A percentile compares a stretch with the other conserved stretches of the same genome.
phyloP scores from a whole-genome alignment of 495 filamentous ascomycete genomes.

The Penicillium alfredii region DNA sequence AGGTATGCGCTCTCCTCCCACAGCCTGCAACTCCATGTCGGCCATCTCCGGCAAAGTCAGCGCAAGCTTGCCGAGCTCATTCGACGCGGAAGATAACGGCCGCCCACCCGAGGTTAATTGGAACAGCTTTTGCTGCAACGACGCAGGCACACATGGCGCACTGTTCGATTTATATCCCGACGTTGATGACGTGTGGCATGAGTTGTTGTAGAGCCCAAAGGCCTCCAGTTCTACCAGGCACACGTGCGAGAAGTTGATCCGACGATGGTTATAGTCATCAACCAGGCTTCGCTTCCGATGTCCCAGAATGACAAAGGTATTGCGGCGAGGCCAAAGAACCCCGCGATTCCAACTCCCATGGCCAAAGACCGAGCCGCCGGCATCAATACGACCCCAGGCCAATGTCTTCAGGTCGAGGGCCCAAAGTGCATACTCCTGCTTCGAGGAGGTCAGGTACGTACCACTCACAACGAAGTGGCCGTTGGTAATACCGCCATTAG shows the following conservation, averaged over 20 bases:
- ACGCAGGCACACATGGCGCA: slow-evolving; percentile 55
- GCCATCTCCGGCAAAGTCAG: slow-evolving; percentile 74
- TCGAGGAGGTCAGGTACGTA: slow-evolving; percentile 93
- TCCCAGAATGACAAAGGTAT: slow-evolving; percentile 90
- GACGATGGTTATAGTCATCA: slow-evolving; percentile 95
- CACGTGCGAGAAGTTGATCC: slow-evolving; percentile 94
- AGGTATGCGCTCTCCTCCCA: slow-evolving; percentile 84
- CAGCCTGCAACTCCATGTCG: slow-evolving; percentile 95
- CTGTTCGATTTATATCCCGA: slow-evolving; percentile 78
- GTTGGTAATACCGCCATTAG: slow-evolving; percentile 89
- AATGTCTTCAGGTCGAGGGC: slow-evolving; percentile 81
- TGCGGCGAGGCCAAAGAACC: slow-evolving; percentile 84
- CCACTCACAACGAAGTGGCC: slow-evolving; percentile 95
- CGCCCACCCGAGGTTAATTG: slow-evolving; percentile 66
- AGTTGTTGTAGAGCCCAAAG: slow-evolving; percentile 95
- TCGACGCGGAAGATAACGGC: slow-evolving; percentile 60
- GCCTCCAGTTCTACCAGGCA: slow-evolving; percentile 96
- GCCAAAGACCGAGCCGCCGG: slow-evolving; percentile 86
- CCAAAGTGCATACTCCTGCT: slow-evolving; percentile 98
- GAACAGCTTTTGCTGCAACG: slow-evolving; percentile 50
- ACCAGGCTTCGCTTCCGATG: slow-evolving; percentile 90
- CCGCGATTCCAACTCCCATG: slow-evolving; percentile 97
- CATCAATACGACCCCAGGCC: slow-evolving; percentile 93
- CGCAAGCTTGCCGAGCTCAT: slow-evolving; percentile 78
- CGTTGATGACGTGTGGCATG: slow-evolving; percentile 65